Conservation (phyloP, 169 alveolate species). For the Hepatocystis sp. region DNA sequence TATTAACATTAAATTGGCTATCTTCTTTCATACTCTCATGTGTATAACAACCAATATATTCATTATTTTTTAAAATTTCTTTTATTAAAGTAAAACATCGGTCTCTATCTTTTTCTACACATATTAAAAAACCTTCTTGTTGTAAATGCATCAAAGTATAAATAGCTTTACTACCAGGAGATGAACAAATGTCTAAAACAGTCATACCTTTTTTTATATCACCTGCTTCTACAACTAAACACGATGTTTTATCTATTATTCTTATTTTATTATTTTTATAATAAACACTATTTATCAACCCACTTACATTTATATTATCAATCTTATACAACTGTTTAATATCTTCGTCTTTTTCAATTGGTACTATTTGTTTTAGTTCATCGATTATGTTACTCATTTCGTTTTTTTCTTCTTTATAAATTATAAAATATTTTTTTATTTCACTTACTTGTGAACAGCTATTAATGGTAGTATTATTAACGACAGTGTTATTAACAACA, state of each 20-base stretch:
- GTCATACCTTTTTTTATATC: conserved; percentile 55
- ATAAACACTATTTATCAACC: conserved; percentile 5
- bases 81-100: conserved; percentile 51
- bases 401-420: conserved; percentile 11
- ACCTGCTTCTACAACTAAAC: conserved; percentile 66
- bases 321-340: conserved; percentile 33
- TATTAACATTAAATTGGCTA: conserved; percentile 5
- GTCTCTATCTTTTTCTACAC: conserved; percentile 57
- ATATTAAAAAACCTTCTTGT: conserved; percentile 58
- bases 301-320: conserved; percentile 5
- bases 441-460: background rate
- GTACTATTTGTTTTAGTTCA: conserved; percentile 2
- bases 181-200: conserved; percentile 62
- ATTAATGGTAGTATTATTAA: background rate
- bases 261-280: conserved; percentile 45
- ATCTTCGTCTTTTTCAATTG: conserved; percentile 61
- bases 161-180: conserved; percentile 76
- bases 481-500: background rate
- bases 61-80: conserved; percentile 52
- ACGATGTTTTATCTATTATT: conserved; percentile 65
- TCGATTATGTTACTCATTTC: background rate
- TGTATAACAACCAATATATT: conserved; percentile 22
- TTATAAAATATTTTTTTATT: conserved; percentile 51
- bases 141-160: conserved; percentile 10
- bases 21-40: conserved; percentile 28